Evolutionary conservation across 352 stramenopile species (phyloP).

Genomic region (Saprolegnia parasitica): DNA sequence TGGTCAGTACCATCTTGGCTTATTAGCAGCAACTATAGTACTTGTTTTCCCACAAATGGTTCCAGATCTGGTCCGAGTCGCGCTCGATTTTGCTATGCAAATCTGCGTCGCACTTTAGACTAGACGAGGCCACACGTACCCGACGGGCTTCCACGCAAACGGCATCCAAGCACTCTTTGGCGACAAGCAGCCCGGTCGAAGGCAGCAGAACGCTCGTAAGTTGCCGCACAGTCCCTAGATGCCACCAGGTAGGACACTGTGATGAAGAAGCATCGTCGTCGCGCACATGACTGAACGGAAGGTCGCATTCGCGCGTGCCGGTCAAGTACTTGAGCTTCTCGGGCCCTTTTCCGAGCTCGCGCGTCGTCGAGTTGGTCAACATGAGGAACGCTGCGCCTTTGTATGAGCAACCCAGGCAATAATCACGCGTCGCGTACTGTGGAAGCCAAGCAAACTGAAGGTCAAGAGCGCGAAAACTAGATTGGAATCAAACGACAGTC

Average conservation of each 20-base stretch:
- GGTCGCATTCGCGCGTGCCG: slow-evolving; percentile 56
- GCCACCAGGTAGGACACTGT: too few relatives aligned
- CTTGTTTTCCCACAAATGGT: slow-evolving; percentile 60
- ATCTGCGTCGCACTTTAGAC: slow-evolving; percentile 33
- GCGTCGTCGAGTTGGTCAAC: slow-evolving; percentile 61
- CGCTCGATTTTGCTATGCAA: slow-evolving; percentile 36
- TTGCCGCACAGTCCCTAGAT: slow-evolving; percentile 40
- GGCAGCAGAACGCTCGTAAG: slow-evolving; percentile 41
- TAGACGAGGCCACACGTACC: slow-evolving; percentile 32
- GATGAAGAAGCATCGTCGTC: slow-evolving; percentile 29
- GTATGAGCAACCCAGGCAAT: neutral
- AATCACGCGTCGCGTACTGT: slow-evolving; percentile 32
- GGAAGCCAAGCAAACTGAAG: slow-evolving; percentile 33
- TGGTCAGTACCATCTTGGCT: neutral
- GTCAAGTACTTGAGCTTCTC: slow-evolving; percentile 59
- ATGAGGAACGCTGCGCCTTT: slow-evolving; percentile 39
- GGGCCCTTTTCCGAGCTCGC: slow-evolving; percentile 53
- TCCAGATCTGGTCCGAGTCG: slow-evolving; percentile 41
- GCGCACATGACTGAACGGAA: slow-evolving; percentile 51
- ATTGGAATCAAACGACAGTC: slow-evolving; percentile 30
- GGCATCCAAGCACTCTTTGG: slow-evolving; percentile 11
- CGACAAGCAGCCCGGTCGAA: slow-evolving; percentile 27
- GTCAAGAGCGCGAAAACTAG: slow-evolving; percentile 30
- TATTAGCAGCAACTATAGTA: slow-evolving; percentile 58
- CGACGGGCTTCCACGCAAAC: slow-evolving; percentile 24